These are phyloP conservation scores for Dendrobium officinale DNA, from an alignment of 106 monocot species.

Conservation along the genomic window DNA sequence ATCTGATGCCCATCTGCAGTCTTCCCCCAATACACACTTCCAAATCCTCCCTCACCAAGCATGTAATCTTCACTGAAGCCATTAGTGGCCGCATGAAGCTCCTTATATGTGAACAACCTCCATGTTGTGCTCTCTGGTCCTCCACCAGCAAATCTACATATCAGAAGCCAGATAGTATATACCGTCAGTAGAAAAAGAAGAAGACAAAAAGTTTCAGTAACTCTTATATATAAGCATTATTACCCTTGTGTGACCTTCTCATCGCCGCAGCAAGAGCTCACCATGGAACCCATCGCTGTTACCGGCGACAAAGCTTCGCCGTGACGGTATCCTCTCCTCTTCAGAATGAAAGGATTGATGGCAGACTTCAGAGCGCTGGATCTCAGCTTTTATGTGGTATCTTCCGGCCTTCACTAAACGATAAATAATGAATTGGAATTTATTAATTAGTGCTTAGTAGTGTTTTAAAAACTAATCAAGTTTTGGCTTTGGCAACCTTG, in stretches of 20 bases:
- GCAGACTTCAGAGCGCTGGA: too few relatives aligned
- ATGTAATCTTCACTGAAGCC: slow-evolving; percentile 32
- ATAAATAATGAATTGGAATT: too few relatives aligned
- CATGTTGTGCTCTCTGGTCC: slow-evolving; percentile 12
- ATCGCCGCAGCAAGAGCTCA: slow-evolving; percentile 19
- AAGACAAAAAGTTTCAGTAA: too few relatives aligned
- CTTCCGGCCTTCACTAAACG: too few relatives aligned
- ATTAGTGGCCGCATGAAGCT: slow-evolving; percentile 26
- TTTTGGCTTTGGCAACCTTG: too few relatives aligned
- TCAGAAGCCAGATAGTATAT: background rate
- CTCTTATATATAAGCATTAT: background rate
- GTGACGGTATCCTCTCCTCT: background rate
- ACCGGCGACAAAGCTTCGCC: background rate
- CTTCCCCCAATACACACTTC: slow-evolving; percentile 45
- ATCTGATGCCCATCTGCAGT: slow-evolving; percentile 42
- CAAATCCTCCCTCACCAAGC: slow-evolving; percentile 44
- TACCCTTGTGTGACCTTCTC: slow-evolving; percentile 30
- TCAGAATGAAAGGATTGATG: too few relatives aligned
- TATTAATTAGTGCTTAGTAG: too few relatives aligned
- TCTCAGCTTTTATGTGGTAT: too few relatives aligned
- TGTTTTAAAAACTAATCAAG: too few relatives aligned
- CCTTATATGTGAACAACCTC: slow-evolving; percentile 43
- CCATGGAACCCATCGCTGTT: slow-evolving; percentile 16
- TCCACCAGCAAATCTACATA: background rate
- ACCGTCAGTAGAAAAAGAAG: too few relatives aligned